phyloP scores from a whole-genome alignment of 805 yeast species.

The Lipomyces kockii region DNA sequence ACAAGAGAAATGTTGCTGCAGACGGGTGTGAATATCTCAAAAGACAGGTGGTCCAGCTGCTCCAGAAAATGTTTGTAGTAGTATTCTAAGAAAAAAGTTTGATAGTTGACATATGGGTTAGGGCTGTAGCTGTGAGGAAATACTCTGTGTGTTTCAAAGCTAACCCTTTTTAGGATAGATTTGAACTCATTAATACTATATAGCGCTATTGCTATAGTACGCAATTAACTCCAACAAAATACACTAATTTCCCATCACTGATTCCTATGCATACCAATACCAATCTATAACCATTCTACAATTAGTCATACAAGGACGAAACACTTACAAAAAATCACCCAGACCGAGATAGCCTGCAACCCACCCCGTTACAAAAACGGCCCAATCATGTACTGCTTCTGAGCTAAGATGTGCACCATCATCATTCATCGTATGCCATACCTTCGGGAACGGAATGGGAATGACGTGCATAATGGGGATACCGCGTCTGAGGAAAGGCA shows the following conservation, averaged over 20 bases:
- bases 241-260: background rate
- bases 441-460: conserved; percentile 56
- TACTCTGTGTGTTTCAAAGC: no score
- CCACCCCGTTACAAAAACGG: conserved; percentile 49
- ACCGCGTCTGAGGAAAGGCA: conserved; percentile 55
- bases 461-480: conserved; percentile 58
- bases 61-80: background rate
- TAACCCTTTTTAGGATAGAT: no score
- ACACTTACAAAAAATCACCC: conserved; percentile 22
- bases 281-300: background rate
- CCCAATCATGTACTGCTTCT: conserved; percentile 54
- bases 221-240: background rate
- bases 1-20: background rate
- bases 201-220: no score
- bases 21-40: background rate
- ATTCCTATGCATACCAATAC: background rate
- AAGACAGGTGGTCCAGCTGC: background rate
- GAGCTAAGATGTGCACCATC: conserved; percentile 51
- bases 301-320: background rate
- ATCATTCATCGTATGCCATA: conserved; percentile 60
- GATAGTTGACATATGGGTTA: background rate
- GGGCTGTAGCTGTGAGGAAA: background rate
- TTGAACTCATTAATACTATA: no score
- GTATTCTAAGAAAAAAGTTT: no score
- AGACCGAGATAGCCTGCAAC: conserved; percentile 34